Percentiles rank a stretch among this genome's conserved stretches.
Evolutionary conservation across 495 filamentous ascomycete genomes (phyloP).

Genomic region (Penicillium nucicola): DNA sequence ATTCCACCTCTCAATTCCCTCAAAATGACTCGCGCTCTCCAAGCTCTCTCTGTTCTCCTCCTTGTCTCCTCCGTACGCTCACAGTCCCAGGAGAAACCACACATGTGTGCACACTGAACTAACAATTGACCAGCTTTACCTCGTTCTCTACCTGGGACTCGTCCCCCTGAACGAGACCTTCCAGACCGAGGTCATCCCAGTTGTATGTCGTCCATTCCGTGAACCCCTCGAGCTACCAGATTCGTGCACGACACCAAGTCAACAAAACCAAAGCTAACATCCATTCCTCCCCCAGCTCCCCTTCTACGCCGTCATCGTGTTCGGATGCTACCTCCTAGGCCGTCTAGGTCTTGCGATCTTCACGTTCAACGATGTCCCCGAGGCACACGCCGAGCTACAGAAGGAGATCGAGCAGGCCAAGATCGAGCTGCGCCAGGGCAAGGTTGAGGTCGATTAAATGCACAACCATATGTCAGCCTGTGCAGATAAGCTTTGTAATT

Average conservation of each 20-base stretch:
- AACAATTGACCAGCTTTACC: slow-evolving; percentile 65
- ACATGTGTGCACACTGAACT: slow-evolving; percentile 2
- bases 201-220: slow-evolving; percentile 37
- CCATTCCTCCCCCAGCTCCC: slow-evolving; percentile 60
- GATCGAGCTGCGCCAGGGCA: slow-evolving; percentile 45
- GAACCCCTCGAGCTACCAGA: background rate
- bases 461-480: background rate
- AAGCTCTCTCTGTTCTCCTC: slow-evolving; percentile 82
- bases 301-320: slow-evolving; percentile 86
- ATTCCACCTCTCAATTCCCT: slow-evolving; percentile 1
- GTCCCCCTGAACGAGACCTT: slow-evolving; percentile 73
- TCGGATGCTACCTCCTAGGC: slow-evolving; percentile 90
- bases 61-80: slow-evolving; percentile 77
- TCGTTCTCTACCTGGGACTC: slow-evolving; percentile 78
- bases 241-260: background rate
- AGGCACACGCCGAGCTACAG: slow-evolving; percentile 86
- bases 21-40: slow-evolving; percentile 89
- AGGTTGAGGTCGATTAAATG: slow-evolving; percentile 49
- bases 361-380: slow-evolving; percentile 94
- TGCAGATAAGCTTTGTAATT: background rate
- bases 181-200: slow-evolving; percentile 51
- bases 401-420: slow-evolving; percentile 54
- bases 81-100: background rate
- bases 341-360: slow-evolving; percentile 87
- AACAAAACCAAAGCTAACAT: background rate